Base-by-base conservation (phyloP, 306 rosid species). In the Cyclanthera cordifolia region DNA sequence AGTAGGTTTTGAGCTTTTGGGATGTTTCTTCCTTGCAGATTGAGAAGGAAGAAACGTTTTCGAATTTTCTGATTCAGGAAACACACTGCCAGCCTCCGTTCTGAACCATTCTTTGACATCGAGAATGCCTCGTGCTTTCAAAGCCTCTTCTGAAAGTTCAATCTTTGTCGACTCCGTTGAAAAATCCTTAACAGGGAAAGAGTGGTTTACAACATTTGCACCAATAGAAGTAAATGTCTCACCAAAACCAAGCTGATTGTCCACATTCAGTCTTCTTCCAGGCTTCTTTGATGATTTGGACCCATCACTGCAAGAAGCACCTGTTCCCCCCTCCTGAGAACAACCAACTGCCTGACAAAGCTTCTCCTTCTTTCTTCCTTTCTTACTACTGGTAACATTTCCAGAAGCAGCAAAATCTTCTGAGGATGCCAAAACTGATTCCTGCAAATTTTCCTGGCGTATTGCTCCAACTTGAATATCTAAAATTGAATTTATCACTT, bases 401-500 rank as follows among this genome's bases (percentile, higher is more conserved):
- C 72, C 76, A 77, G 67, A 70, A 75, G 88, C 83, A 69, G 75
- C 74, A 56, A 76, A 73, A 76, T 79, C 90, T 13, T 80, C 78
- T 72, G 82, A 76, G 53, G 83, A 73, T 74, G 71, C 82, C 79
- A 79, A 75, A 75, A 73, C 77, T 16, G 83, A 73, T 72, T 65
- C 73, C 66, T 76, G 85, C 70, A 74, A 63, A 24, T 15, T 66
- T 71, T 82, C 86, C 43, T 77, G 84, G 32, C 79, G 82, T 70
- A 81, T 79, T 73, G 80, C 87, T 54, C 82, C 84, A 46, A 72
- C 80, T 71, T 79, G 93, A 67, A 75, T 82, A 73, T 89, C 95
- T 0, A 88, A 91, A 75, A 73, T 72, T 67, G 85, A 73, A 82
- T 89, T 86, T 67, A 87, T 89, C 70, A 93, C 95, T 89, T 93